These are phyloP conservation scores for Fraxinus cuspidata DNA, from an alignment of 257 asterid species.

Conservation along the genomic window DNA sequence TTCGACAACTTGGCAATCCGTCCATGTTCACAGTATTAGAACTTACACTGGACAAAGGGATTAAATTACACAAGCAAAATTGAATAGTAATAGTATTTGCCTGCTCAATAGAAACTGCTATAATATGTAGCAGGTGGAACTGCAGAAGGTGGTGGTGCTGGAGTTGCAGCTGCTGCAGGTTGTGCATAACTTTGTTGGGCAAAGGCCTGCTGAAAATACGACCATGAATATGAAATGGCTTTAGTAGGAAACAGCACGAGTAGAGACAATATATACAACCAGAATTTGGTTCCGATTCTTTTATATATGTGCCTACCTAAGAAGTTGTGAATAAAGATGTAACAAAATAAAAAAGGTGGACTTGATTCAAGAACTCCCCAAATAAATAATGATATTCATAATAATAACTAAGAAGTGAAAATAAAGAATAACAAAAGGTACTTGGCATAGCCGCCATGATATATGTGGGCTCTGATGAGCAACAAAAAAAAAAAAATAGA, in stretches of 20 bases:
- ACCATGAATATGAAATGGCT: not conserved
- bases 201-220: constrained; percentile 41
- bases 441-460: not conserved
- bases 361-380: not conserved
- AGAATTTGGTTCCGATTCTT: not conserved
- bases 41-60: constrained; percentile 25
- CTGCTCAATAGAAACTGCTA: constrained; percentile 60
- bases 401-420: no score
- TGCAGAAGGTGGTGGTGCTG: constrained; percentile 58
- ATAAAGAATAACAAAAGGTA: not conserved
- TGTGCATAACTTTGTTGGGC: constrained; percentile 71
- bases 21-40: constrained; percentile 20
- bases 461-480: no score
- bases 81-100: constrained; percentile 19
- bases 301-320: not conserved
- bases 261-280: no score
- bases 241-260: not conserved
- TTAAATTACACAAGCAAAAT: constrained; percentile 43
- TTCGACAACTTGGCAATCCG: not conserved
- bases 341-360: not conserved
- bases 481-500: no score
- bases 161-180: constrained; percentile 56
- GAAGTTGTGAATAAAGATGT: not conserved
- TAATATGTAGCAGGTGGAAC: constrained; percentile 65
- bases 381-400: not conserved